Evolutionary conservation across 1,284 basidiomycete genomes (phyloP).

Genomic region (Boletus sp.): DNA sequence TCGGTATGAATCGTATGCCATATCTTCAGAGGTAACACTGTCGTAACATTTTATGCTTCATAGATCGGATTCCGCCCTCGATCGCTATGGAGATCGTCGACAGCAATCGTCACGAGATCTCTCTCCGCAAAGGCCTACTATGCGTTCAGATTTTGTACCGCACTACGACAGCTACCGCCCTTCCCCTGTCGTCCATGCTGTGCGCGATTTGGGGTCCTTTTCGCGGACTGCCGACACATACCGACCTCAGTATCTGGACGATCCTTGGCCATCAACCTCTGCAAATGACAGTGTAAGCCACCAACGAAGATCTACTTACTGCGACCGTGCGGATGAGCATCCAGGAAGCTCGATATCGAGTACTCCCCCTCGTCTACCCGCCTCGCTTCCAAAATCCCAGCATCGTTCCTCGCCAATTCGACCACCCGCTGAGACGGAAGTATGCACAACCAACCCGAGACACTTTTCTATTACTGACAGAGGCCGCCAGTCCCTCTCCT

Average conservation of each 20-base stretch:
- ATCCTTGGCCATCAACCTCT: slow-evolving; percentile 21
- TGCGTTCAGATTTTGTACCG: slow-evolving; percentile 27
- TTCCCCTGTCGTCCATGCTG: slow-evolving; percentile 21
- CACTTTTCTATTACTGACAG: slow-evolving; percentile 8
- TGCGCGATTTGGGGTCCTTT: slow-evolving; percentile 33
- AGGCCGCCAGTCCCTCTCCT: slow-evolving; percentile 12
- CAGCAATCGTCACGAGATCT: slow-evolving; percentile 30
- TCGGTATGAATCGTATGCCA: slow-evolving; percentile 28
- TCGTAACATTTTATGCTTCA: slow-evolving; percentile 15
- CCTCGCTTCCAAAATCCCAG: slow-evolving; percentile 19
- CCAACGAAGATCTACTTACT: slow-evolving; percentile 15
- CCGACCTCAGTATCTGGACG: slow-evolving; percentile 37
- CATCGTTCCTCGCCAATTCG: slow-evolving; percentile 22
- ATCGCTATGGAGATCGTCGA: slow-evolving; percentile 34
- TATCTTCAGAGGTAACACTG: slow-evolving; percentile 23
- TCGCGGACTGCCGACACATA: slow-evolving; percentile 37
- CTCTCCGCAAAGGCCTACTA: slow-evolving; percentile 34
- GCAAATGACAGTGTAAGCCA: slow-evolving; percentile 17
- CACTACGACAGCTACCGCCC: slow-evolving; percentile 46
- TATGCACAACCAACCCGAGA: slow-evolving; percentile 4
- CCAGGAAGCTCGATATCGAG: slow-evolving; percentile 35
- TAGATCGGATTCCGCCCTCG: slow-evolving; percentile 27
- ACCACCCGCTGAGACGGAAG: slow-evolving; percentile 10
- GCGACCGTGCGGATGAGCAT: slow-evolving; percentile 28
- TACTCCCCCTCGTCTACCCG: slow-evolving; percentile 27